Evolutionary conservation across 345 rosid genomes (phyloP), one percentile per base, ranked within the genome.

Genomic region (Noccaea caerulescens): DNA sequence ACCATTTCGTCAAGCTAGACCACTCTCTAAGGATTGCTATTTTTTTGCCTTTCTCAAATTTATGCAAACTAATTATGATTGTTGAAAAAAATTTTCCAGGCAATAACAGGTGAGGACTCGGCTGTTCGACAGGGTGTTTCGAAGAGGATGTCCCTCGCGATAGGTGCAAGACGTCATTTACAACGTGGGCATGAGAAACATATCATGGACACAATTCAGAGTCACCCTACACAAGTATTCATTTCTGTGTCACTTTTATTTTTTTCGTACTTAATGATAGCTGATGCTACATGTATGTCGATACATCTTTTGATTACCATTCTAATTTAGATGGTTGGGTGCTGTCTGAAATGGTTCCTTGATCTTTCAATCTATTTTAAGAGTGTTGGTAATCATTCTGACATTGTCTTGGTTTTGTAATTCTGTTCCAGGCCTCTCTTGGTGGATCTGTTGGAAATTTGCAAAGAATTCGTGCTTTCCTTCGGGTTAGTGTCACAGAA

Each of bases 401-500:
- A 83, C 54, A 12, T 72, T 58, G 33, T 39, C 32, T 25, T 76
- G 34, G 42, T 54, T 56, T 54, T 36, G 38, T 58, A 42, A 60
- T 73, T 57, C 67, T 45, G 39, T 65, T 71, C 38, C 61, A 94
- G 99, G 99, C 98, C 80, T 86, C 98, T 62, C 98, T 94, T 78
- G 99, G 98, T 63, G 98, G 99, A 63, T 85, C 87, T 75, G 97
- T 92, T 81, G 99, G 99, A 73, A 92, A 92, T 82, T 78, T 94
- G 82, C 99, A 92, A 72, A 85, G 82, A 80, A 80, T 92, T 66
- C 99, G 80, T 27, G 99, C 98, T 41, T 94, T 94, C 80, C 97
- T 94, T 79, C 86, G 99, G 96, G 99, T 94, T 69, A 46, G 92
- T 83, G 73, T 59, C 63, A 47, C 25, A 39, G 11, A 61, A 59